Base-by-base conservation (phyloP, 768 basidiomycete species). In the Tricholoma sp. region DNA sequence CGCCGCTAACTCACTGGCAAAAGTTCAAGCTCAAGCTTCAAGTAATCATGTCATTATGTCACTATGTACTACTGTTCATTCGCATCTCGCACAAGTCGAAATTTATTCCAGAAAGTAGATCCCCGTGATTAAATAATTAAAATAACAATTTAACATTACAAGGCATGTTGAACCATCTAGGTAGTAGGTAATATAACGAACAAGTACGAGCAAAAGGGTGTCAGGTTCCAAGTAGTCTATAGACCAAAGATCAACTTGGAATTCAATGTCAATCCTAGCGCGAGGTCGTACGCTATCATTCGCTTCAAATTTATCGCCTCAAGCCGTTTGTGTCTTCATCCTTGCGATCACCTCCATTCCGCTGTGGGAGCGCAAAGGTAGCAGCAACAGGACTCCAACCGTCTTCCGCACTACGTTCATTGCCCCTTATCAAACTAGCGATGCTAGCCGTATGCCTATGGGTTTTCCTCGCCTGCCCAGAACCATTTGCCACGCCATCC, bases 381-480 rank as follows among this genome's bases (percentile, higher is more conserved):
- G 66, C 77, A 62, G 61, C 63, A 54, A 89, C 84, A 6, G 88
- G 85, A 69, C 88, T 90, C 90, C 89, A 91, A 1, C 87, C 89
- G 61, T 90, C 91, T 64, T 86, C 88, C n/a, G 82, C 83, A 29
- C 76, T 72, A 50, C 88, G 71, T 63, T 92, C 88, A 37, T 90
- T 88, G 4, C 85, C 81, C 8, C 89, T 77, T 54, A 92, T 90
- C 57, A 92, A 70, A 65, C 88, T 91, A 11, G 86, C 89, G 59
- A 93, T 93, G 60, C 87, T 90, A 18, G 91, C 91, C 1, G 90
- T 92, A 66, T 92, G 91, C 34, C 81, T 73, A 68, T 92, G 91
- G 31, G 75, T 79, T 60, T 76, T 77, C 52, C 55, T 67, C 1
- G 56, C 67, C 47, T 32, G 47, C 28, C 47, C 31, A 13, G 31